Percentiles rank a stretch among this genome's conserved stretches.
Evolutionary conservation across 1,284 basidiomycete species (phyloP).

Genomic region (Stygiomarasmius scandens): DNA sequence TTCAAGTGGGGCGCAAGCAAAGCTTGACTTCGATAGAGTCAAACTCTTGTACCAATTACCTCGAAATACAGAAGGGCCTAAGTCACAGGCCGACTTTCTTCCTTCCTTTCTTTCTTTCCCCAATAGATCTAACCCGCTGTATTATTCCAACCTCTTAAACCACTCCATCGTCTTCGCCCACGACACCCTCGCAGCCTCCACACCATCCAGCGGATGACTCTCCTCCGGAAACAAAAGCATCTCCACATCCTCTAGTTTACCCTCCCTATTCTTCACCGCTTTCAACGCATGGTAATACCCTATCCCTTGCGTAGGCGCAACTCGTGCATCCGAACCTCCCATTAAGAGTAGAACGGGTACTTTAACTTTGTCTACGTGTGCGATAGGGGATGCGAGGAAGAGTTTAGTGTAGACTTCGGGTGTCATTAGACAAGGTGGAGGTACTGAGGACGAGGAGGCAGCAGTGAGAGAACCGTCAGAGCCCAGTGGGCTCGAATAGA

Average conservation of each 20-base stretch:
- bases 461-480: conserved; percentile 13
- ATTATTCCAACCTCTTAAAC: conserved; percentile 37
- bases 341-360: conserved; percentile 62
- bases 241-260: conserved; percentile 45
- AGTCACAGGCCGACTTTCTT: too few species aligned
- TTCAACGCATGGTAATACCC: conserved; percentile 69
- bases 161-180: conserved; percentile 57
- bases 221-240: conserved; percentile 68
- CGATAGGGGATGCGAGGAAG: conserved; percentile 59
- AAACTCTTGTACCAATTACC: too few species aligned
- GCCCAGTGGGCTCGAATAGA: conserved; percentile 32
- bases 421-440: conserved; percentile 41
- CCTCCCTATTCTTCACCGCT: conserved; percentile 30
- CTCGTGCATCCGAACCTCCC: conserved; percentile 64
- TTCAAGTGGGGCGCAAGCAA: too few species aligned
- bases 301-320: conserved; percentile 64
- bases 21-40: too few species aligned
- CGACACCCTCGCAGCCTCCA: conserved; percentile 55
- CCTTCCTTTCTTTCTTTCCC: too few species aligned
- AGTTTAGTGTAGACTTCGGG: conserved; percentile 48
- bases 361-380: conserved; percentile 51
- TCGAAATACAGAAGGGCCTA: too few species aligned
- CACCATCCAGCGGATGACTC: conserved; percentile 63
- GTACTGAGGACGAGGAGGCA: not conserved
- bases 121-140: not conserved